These are phyloP conservation scores for Balamuthia mandrillaris DNA, from an alignment of 208 protist genomes.

Conservation along the genomic window DNA sequence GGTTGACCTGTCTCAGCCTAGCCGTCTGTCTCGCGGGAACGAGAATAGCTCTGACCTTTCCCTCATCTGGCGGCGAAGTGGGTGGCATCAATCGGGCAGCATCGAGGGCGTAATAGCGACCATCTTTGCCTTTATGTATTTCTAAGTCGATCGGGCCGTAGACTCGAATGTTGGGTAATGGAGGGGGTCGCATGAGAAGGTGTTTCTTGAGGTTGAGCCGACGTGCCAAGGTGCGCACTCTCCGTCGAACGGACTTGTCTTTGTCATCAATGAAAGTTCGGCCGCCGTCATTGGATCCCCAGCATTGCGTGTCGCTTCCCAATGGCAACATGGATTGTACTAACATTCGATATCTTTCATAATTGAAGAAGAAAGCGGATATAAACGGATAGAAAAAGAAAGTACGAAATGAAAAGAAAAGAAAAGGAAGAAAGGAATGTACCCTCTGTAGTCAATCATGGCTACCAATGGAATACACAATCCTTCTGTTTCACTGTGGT, in stretches of 20 bases:
- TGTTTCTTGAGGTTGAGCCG: slow-evolving; percentile 15
- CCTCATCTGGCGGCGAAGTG: neutral
- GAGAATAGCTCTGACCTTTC: neutral
- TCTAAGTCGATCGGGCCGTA: slow-evolving; percentile 22
- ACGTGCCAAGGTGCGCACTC: neutral
- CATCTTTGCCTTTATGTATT: slow-evolving; percentile 23
- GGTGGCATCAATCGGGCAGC: slow-evolving; percentile 18
- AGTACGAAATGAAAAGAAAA: too few relatives aligned
- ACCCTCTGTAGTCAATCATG: slow-evolving; percentile 35
- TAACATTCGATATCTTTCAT: slow-evolving; percentile 20
- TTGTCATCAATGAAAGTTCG: neutral
- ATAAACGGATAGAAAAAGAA: too few relatives aligned
- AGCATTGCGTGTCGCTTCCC: neutral
- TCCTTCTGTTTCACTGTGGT: slow-evolving; percentile 1
- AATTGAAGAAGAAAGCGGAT: too few relatives aligned
- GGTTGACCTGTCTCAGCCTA: neutral
- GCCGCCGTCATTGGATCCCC: slow-evolving; percentile 3
- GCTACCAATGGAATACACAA: neutral
- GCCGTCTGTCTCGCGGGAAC: neutral
- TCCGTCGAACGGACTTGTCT: too few relatives aligned
- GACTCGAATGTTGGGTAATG: neutral
- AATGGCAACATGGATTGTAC: slow-evolving; percentile 9
- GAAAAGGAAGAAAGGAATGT: too few relatives aligned
- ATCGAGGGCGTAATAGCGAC: slow-evolving; percentile 10
- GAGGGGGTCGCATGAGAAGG: neutral